These are phyloP conservation scores for Kernera saxatilis DNA, from an alignment of 345 rosid species.

Conservation along the genomic window DNA sequence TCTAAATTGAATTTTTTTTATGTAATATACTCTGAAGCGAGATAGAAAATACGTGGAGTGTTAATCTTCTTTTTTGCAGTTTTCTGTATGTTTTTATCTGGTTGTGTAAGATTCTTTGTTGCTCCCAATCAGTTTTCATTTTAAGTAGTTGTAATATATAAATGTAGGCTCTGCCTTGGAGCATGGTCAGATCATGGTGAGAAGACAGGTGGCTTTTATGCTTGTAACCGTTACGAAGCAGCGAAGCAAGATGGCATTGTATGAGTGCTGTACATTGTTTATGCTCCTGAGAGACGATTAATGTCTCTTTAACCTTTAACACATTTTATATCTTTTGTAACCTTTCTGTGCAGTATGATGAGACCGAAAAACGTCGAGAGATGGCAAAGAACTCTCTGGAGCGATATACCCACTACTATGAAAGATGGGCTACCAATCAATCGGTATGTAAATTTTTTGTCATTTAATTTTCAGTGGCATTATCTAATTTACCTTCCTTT, in stretches of 20 bases:
- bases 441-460: constrained; percentile 40
- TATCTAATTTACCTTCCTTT: neutral
- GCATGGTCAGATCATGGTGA: constrained; percentile 76
- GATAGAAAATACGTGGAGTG: neutral
- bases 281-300: neutral
- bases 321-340: neutral
- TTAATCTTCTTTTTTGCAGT: constrained; percentile 1
- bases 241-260: constrained; percentile 91
- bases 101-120: neutral
- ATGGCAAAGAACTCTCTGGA: constrained; percentile 87
- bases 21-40: neutral
- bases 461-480: neutral
- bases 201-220: constrained; percentile 76
- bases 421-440: constrained; percentile 88
- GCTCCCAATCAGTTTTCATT: neutral
- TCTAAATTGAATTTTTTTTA: neutral
- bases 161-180: constrained; percentile 75
- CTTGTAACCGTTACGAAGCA: constrained; percentile 74
- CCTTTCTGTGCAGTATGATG: constrained; percentile 51
- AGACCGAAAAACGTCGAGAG: constrained; percentile 77
- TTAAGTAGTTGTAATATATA: constrained; percentile 1
- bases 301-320: neutral
- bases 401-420: constrained; percentile 87
- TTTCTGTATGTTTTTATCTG: neutral
- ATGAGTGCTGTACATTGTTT: constrained; percentile 19